Percentiles rank a stretch among this genome's conserved stretches.
Evolutionary conservation across 495 filamentous ascomycete species (phyloP).

Genomic region (Trichoderma reesei): DNA sequence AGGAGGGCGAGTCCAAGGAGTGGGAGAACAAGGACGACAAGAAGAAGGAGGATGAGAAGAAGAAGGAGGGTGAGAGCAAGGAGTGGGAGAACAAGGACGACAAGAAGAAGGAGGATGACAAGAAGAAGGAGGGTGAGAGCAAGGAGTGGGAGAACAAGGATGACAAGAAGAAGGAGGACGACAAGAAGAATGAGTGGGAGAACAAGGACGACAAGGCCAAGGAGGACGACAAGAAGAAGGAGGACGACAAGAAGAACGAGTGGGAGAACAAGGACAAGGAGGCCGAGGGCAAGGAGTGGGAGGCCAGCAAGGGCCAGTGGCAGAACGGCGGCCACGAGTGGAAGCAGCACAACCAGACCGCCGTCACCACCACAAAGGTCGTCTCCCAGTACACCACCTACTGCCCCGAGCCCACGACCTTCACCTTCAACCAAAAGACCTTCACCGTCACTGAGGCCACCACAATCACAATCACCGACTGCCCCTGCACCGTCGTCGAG

Average conservation of each 20-base stretch:
- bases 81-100: background rate
- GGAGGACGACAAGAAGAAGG: no score
- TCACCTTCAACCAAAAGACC: conserved; percentile 59
- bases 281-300: no score
- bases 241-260: background rate
- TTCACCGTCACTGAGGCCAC: conserved; percentile 74
- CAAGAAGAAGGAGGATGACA: no score
- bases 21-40: background rate
- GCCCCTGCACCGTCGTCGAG: conserved; percentile 68
- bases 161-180: background rate
- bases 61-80: background rate
- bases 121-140: background rate
- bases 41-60: background rate
- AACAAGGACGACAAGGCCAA: background rate
- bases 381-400: conserved; percentile 75
- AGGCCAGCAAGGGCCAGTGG: background rate
- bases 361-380: conserved; percentile 59
- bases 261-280: background rate
- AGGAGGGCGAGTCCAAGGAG: background rate
- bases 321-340: background rate
- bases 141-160: background rate
- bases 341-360: background rate
- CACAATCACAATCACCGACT: conserved; percentile 70
- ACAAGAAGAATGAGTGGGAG: background rate
- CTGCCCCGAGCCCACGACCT: conserved; percentile 68